Evolutionary conservation across 2,329 filamentous ascomycete species (phyloP), one percentile per base, ranked within the genome.

Genomic region (Byssochlamys sp.): DNA sequence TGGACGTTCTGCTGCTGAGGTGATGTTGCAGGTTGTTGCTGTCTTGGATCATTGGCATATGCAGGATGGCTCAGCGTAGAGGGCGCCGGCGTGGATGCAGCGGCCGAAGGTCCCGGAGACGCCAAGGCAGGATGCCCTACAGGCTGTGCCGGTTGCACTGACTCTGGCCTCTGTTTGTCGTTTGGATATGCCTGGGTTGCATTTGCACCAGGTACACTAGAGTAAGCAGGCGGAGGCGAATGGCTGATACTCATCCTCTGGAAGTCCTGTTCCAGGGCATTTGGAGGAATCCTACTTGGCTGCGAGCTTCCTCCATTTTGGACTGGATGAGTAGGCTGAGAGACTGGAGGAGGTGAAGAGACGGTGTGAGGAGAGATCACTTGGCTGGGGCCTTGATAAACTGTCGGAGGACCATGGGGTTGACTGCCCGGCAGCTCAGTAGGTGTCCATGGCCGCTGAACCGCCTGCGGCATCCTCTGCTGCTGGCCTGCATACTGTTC

Each of bases 201-300:
- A 31, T 72, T 71, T 1, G 75, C 70, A 12, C 77, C 77, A 29
- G 78, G 72, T 29, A 95, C 83, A 66, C 87, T 94, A 9, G 90
- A 94, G 73, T 99, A 99, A 4, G 94, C 92, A n/a, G 94, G 94
- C 24, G 94, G 94, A 12, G 92, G 91, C 56, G 90, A 91, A 25
- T 90, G 88, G 29, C 86, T 82, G 64, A 90, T 81, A 63, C 90
- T 85, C 81, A 96, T 81, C 19, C 90, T 85, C 64, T 90, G 85
- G 70, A 96, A 88, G 64, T 96, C 91, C 65, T 91, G 87, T 67
- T 95, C 89, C 35, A 96, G 73, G n/a, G 89, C 83, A 74, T 84
- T 90, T 59, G 84, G 79, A 63, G 86, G 84, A 31, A 84, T 71
- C 52, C 68, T 66, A 7, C 55, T 54, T 28, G 62, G 64, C 50